Base-by-base conservation (phyloP, 495 filamentous ascomycete species). In the Chaetomium tenue region DNA sequence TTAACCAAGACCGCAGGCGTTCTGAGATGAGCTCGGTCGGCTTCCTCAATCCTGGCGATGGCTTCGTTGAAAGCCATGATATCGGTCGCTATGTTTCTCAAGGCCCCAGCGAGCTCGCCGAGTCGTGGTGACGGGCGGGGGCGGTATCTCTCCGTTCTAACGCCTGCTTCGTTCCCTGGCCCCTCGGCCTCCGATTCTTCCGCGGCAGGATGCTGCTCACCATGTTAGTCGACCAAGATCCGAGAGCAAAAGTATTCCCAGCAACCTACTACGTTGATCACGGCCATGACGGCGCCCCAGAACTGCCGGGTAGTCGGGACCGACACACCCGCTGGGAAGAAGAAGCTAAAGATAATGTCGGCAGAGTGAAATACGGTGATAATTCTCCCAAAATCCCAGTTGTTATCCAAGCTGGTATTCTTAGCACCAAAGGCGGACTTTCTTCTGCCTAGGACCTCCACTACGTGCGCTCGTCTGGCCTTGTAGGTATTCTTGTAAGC, bases 311-410 rank as follows among this genome's bases (percentile, higher is more conserved):
- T 64, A 6, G 72, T 76, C 0, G 72, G 66, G 1, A 64, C 67
- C 42, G 68, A 51, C 3, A 47, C 33, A 23, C 58, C 55, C 12
- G 15, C 5, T 12, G 76, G 74, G 11, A 78, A 65, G 44, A 79
- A 79, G 60, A 76, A 77, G 3, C 60, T 63, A 61, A 78, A 76
- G 1, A 78, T 11, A 16, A 63, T 47, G 18, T 78, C 73, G 7
- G 73, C 72, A 12, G 63, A 64, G 60, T 72, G 76, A 52, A 75
- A 66, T 22, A 77, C 44, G 44, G 71, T 69, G 28, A 75, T 65
- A 28, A 54, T 70, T n/a, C 20, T 59, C 20, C 75, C 68, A 44
- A 71, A 72, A 16, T 67, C 61, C 48, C 33, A 50, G 51, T 47
- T 60, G 20, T 25, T 40, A 5, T 37, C 33, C 20, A 20, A 23